Evolutionary conservation across 169 alveolate species (phyloP), one percentile per base, ranked within the genome.

Genomic region (Plasmodium sp.): DNA sequence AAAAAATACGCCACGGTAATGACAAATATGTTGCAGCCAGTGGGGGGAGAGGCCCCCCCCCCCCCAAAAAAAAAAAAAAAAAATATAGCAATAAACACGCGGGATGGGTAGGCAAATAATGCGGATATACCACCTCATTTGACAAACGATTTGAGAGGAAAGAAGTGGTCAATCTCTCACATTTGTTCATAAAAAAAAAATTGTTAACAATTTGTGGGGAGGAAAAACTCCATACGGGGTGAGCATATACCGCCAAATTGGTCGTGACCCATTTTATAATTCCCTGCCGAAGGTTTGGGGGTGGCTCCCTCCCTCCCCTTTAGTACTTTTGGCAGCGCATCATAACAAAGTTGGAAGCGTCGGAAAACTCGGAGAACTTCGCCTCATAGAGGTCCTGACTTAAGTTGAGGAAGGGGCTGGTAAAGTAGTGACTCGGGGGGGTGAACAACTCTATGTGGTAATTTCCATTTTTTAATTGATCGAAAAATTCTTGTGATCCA

Each of bases 401-500:
- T 36, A 88, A 27, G 31, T 88, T 88, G 72, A 88, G 22, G 51
- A 88, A 88, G 9, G 90, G 74, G 48, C 82, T 88, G 14, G 7
- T 80, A 67, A 88, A 80, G 51, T 88, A 88, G 33, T 34, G n/a
- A 16, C 73, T 16, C 36, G 94, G 94, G 18, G 83, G 82, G 14
- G 88, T 41, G 31, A 79, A 74, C 39, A 62, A 80, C 2, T 88
- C 62, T 6, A 88, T 14, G 16, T 22, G 22, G 83, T 41, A 88
- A 80, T 88, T 88, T 7, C 72, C 48, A 18, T 75, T 75, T 88
- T 74, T 77, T 91, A 95, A 93, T 94, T 84, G 83, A n/a, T 93
- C 90, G 2, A 94, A 73, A 33, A 96, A 58, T 18, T 83, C 79
- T 9, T 88, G 84, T 7, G 95, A 45, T 1, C 97, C 97, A 48